These are phyloP conservation scores for Spathaspora boniae DNA, from an alignment of 805 yeast species.

Conservation along the genomic window DNA sequence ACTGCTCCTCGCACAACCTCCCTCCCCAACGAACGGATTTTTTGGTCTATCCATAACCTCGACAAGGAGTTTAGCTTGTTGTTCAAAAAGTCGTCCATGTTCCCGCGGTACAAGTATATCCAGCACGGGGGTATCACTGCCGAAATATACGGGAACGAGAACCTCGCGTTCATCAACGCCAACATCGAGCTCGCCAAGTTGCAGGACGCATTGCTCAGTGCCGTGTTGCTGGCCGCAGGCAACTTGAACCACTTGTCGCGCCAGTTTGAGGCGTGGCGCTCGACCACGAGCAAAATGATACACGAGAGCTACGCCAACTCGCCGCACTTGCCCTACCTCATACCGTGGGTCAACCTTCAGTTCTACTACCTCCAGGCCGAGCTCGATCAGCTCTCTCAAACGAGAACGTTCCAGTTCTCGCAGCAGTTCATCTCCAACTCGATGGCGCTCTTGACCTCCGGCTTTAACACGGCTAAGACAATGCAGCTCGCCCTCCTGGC, in stretches of 20 bases:
- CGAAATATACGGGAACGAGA: conserved; percentile 21
- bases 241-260: conserved; percentile 21
- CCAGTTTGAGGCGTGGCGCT: conserved; percentile 37
- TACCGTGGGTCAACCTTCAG: conserved; percentile 32
- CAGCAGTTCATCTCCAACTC: conserved; percentile 40
- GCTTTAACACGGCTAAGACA: conserved; percentile 15
- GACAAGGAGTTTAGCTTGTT: conserved; percentile 38
- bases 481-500: conserved; percentile 6
- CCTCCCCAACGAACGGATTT: conserved; percentile 16
- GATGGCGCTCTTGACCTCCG: conserved; percentile 30
- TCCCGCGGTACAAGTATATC: conserved; percentile 24
- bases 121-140: conserved; percentile 12
- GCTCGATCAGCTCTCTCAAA: conserved; percentile 36
- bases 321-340: conserved; percentile 28
- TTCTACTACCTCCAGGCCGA: conserved; percentile 39
- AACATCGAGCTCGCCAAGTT: conserved; percentile 17
- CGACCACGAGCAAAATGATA: conserved; percentile 22
- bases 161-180: conserved; percentile 11
- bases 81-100: conserved; percentile 32
- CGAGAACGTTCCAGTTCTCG: conserved; percentile 38
- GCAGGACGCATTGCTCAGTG: conserved; percentile 22
- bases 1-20: conserved; percentile 7
- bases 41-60: conserved; percentile 37
- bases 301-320: conserved; percentile 25
- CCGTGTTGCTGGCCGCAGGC: conserved; percentile 3